phyloP scores from a whole-genome alignment of 2,329 filamentous ascomycete species.

The Paecilomyces dactylethromorphus region DNA sequence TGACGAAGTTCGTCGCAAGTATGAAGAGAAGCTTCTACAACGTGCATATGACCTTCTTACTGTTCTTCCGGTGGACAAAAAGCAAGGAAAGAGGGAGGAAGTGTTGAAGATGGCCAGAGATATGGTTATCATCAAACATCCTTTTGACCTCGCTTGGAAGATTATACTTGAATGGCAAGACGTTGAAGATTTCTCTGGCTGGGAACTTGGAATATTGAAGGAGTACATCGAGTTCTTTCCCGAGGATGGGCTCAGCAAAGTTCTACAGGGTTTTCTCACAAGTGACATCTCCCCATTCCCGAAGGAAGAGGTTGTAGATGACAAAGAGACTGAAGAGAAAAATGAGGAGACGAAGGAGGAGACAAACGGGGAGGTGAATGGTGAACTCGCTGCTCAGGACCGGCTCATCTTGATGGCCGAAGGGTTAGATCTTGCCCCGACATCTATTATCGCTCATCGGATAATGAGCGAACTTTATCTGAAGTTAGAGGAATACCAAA shows the following conservation, averaged over 20 bases:
- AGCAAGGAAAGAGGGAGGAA: slow-evolving; percentile 62
- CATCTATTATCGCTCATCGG: slow-evolving; percentile 76
- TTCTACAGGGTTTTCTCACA: slow-evolving; percentile 73
- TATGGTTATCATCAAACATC: slow-evolving; percentile 95
- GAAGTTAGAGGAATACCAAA: slow-evolving; percentile 77
- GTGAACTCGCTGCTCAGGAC: slow-evolving; percentile 65
- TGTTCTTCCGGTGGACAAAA: slow-evolving; percentile 61
- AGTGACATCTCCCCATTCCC: slow-evolving; percentile 82
- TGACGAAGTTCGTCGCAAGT: slow-evolving; percentile 73
- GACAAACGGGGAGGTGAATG: slow-evolving; percentile 24
- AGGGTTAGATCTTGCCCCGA: slow-evolving; percentile 55
- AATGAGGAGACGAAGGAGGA: slow-evolving; percentile 2
- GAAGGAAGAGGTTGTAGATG: slow-evolving; percentile 34
- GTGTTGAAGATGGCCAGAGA: slow-evolving; percentile 74
- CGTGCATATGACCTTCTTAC: slow-evolving; percentile 73
- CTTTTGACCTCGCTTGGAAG: slow-evolving; percentile 84
- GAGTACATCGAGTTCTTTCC: slow-evolving; percentile 82
- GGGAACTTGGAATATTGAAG: slow-evolving; percentile 70
- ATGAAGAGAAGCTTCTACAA: slow-evolving; percentile 83
- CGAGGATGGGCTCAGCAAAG: slow-evolving; percentile 71
- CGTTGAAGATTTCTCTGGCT: slow-evolving; percentile 63
- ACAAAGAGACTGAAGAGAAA: slow-evolving; percentile 47
- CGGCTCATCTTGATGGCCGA: slow-evolving; percentile 74
- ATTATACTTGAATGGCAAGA: slow-evolving; percentile 87
- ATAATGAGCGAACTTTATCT: slow-evolving; percentile 79